Conservation (phyloP, 129 eudicot genomes). For the carrot (Daucus carota) region DNA sequence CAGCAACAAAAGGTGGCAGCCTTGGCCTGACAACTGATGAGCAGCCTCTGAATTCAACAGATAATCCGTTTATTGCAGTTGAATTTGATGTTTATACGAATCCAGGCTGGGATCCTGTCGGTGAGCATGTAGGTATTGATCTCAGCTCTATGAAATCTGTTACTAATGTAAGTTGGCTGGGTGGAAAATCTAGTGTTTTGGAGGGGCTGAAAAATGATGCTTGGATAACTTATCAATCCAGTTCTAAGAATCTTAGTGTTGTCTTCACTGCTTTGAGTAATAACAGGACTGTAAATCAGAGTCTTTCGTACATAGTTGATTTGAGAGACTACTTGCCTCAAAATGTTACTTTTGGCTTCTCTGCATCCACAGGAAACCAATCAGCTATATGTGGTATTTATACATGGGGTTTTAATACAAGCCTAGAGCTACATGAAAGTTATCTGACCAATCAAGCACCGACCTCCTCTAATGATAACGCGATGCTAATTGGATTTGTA, state of each 20-base stretch:
- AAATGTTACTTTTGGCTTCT: conserved; percentile 40
- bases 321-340: conserved; percentile 38
- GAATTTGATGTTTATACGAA: conserved; percentile 43
- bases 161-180: conserved; percentile 24
- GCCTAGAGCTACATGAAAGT: conserved; percentile 20
- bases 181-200: conserved; percentile 11
- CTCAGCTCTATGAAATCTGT: conserved; percentile 30
- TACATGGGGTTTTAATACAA: conserved; percentile 42
- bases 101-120: conserved; percentile 28
- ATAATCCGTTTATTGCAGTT: conserved; percentile 29
- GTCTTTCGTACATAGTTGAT: conserved; percentile 29
- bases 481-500: neutral
- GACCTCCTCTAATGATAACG: neutral
- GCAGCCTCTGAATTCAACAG: conserved; percentile 15
- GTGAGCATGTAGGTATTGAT: conserved; percentile 41
- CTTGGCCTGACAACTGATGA: conserved; percentile 23
- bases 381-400: conserved; percentile 28
- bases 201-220: conserved; percentile 26
- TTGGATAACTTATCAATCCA: conserved; percentile 32
- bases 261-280: conserved; percentile 15
- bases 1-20: conserved; percentile 18
- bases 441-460: neutral
- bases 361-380: conserved; percentile 36
- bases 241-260: conserved; percentile 27
- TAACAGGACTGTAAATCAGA: conserved; percentile 5